Base-by-base conservation (phyloP, 306 rosid genomes). In the Vigna angularis region DNA sequence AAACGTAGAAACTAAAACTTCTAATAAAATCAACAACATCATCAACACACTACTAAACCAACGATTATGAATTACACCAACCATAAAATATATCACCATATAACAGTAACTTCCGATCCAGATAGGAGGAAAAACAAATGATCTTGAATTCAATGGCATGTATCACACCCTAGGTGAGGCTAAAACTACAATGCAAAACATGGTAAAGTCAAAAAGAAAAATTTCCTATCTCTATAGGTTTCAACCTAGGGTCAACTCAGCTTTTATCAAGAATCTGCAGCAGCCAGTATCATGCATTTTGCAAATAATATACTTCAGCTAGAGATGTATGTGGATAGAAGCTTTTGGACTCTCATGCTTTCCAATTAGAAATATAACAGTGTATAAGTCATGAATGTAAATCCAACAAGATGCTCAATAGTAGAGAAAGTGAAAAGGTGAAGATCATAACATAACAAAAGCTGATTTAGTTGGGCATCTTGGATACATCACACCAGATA, bases 11-110 rank as follows among this genome's bases (percentile, higher is more conserved):
- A 50, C 48, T 15, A 51, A 80, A 48, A 53, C 69, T 52, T 76
- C 47, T 12, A 58, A 75, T 53, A 30, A 38, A 58, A 77, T 64
- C 75, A 64, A 57, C 13, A n/a, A 16, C 44, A 72, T 17, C 63
- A 75, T 32, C 64, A 70, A 42, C 64, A 69, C n/a, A 62, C 63
- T 48, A 48, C 70, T 10, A 83, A 68, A 62, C 50, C 65, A 52
- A 70, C 13, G 63, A 79, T 40, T 49, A 18, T 28, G 1, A 66
- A 58, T 48, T 65, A 51, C 13, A 50, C 72, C 72, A 53, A 47
- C 49, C 57, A 74, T 18, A 65, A 34, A 42, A 12, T 65, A 51
- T 53, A 11, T 55, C 22, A 32, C 16, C 62, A 44, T 6, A 52
- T 50, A 63, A 64, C 63, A 15, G 70, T 62, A 61, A 32, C 48